Percentiles rank a stretch among this genome's conserved stretches.
Conservation (phyloP, 805 yeast genomes). For the Candida xyloterini region DNA sequence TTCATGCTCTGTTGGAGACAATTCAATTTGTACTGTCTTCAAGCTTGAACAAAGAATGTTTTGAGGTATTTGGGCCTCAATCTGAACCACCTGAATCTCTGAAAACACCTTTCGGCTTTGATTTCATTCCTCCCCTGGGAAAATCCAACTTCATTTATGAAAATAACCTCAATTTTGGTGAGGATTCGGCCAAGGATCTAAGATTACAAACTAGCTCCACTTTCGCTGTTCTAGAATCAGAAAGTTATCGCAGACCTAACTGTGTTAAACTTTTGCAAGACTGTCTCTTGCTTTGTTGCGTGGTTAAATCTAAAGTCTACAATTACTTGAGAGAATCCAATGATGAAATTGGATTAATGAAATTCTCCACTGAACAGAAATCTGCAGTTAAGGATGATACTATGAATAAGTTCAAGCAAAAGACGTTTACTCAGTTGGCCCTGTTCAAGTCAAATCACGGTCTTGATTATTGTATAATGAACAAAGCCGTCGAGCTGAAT, state of each 20-base stretch:
- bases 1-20: constrained; percentile 34
- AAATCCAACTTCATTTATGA: constrained; percentile 28
- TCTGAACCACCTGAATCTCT: constrained; percentile 1
- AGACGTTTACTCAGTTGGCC: constrained; percentile 26
- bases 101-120: constrained; percentile 23
- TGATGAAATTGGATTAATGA: constrained; percentile 20
- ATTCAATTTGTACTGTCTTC: constrained; percentile 24
- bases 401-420: constrained; percentile 23
- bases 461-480: constrained; percentile 26
- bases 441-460: constrained; percentile 27
- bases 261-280: constrained; percentile 21
- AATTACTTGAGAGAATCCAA: constrained; percentile 18
- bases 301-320: constrained; percentile 33
- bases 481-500: constrained; percentile 23
- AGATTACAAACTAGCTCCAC: constrained; percentile 10
- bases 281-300: constrained; percentile 34
- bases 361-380: constrained; percentile 17
- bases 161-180: constrained; percentile 18
- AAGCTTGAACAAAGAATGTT: constrained; percentile 18
- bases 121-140: constrained; percentile 30
- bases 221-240: constrained; percentile 14
- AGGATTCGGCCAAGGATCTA: constrained; percentile 7
- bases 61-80: neutral
- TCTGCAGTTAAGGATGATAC: constrained; percentile 12
- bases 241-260: constrained; percentile 6